These are phyloP conservation scores for Tetragonia tetragonoides DNA, from an alignment of 148 eudicot species.

Conservation along the genomic window DNA sequence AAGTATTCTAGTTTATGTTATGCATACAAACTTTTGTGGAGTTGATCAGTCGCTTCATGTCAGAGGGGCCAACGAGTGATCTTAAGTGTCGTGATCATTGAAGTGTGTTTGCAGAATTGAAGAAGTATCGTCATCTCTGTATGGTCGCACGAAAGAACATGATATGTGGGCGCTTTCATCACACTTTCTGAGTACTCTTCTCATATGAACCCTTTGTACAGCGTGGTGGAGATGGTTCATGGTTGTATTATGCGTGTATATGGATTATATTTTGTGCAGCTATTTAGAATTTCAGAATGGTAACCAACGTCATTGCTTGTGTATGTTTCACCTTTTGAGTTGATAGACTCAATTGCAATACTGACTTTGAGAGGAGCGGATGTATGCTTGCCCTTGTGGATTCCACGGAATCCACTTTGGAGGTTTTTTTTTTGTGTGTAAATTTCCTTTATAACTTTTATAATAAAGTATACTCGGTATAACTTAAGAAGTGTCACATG, in stretches of 20 bases:
- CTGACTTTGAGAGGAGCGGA: neutral
- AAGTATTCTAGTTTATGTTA: neutral
- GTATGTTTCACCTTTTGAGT: neutral
- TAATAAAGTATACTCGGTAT: too few species aligned
- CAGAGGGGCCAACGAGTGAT: neutral
- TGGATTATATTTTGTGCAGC: slow-evolving; percentile 17
- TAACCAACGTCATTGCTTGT: slow-evolving; percentile 3
- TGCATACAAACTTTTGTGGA: neutral
- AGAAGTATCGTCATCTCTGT: neutral
- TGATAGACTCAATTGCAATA: neutral
- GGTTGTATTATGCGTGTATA: slow-evolving; percentile 13
- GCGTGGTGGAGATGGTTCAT: neutral
- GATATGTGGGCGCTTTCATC: neutral
- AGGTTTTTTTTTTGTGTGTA: too few species aligned
- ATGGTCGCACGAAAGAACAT: neutral
- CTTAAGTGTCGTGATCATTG: neutral
- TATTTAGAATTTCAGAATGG: neutral
- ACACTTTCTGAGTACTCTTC: neutral
- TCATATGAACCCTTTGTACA: neutral
- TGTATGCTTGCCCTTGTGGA: too few species aligned
- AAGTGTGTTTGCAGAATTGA: neutral
- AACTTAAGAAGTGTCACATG: too few species aligned
- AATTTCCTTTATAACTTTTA: too few species aligned
- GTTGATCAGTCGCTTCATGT: neutral
- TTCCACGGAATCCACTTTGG: too few species aligned